Evolutionary conservation across 148 eudicot species (phyloP).

Genomic region (Tetragonia tetragonoides): DNA sequence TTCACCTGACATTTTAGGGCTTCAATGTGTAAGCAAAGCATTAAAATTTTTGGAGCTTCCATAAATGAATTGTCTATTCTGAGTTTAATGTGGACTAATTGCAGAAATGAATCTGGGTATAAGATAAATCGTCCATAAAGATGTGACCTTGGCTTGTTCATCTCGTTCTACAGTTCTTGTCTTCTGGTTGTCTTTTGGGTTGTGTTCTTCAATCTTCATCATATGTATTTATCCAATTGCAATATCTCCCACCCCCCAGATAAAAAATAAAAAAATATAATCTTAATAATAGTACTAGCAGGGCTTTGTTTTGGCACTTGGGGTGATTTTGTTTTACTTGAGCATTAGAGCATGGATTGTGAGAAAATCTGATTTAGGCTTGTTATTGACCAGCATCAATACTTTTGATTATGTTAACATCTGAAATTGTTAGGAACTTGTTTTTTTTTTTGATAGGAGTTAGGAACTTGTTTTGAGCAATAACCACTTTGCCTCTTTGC

Average conservation of each 20-base stretch:
- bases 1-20: slow-evolving; percentile 25
- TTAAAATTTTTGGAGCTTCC: slow-evolving; percentile 18
- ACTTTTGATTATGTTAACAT: not conserved
- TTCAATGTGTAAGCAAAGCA: not conserved
- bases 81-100: slow-evolving; percentile 22
- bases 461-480: no score
- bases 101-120: slow-evolving; percentile 12
- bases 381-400: not conserved
- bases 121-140: no score
- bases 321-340: not conserved
- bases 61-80: not conserved
- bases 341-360: not conserved
- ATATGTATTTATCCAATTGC: not conserved
- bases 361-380: not conserved
- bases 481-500: not conserved
- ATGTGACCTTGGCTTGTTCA: slow-evolving; percentile 11
- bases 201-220: not conserved
- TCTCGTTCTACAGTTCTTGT: not conserved
- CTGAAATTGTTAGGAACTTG: not conserved
- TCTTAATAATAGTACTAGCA: not conserved
- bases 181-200: not conserved
- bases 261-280: not conserved
- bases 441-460: not conserved
- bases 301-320: not conserved
- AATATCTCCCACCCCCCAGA: not conserved